Evolutionary conservation across 2,329 filamentous ascomycete species (phyloP), one percentile per base, ranked within the genome.

Genomic region (Stachybotrys elegans): DNA sequence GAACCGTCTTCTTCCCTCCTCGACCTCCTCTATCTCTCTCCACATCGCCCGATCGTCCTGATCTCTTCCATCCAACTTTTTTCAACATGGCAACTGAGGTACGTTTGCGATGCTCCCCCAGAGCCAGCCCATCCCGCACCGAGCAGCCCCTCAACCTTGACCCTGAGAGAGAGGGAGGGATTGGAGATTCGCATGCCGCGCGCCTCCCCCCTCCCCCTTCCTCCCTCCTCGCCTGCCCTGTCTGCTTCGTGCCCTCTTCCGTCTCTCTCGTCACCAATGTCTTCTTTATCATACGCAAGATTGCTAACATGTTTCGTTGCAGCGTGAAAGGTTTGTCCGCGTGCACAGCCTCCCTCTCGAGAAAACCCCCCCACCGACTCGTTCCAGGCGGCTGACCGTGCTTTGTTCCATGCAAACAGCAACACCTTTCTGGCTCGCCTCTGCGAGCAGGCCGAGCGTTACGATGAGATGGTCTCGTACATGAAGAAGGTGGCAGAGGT

Each of bases 381-480:
- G 35, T 50, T 25, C 43, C 47, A 47, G 48, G 49, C 48, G 42
- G 51, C 57, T 59, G 52, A 61, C 60, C 50, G 48, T 49, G 52
- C 44, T 51, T 53, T 45, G 42, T 22, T 38, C 38, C 19, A 40
- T 45, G 42, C 35, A 43, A 41, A 68, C 70, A 95, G 90, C 86
- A 97, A 97, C 86, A 97, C 93, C 69, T 97, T 97, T 83, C 89
- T 97, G 72, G 93, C 93, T 73, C 86, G 93, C 78, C 90, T 98
- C 70, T 97, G 93, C 59, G 93, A 97, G 88, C 93, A 98, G 84
- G 93, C 93, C 70, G 93, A 97, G 83, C 92, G 92, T 69, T 98
- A 98, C 77, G 92, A 98, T 92, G 93, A 97, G 78, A 97, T 97
- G 92, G 92, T 97, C 62, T 90, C 84, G 68, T 96, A 92, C 79